Percentiles rank a stretch among this genome's conserved stretches.
Evolutionary conservation across 2,329 filamentous ascomycete genomes (phyloP).

Genomic region (Monosporascus sp.): DNA sequence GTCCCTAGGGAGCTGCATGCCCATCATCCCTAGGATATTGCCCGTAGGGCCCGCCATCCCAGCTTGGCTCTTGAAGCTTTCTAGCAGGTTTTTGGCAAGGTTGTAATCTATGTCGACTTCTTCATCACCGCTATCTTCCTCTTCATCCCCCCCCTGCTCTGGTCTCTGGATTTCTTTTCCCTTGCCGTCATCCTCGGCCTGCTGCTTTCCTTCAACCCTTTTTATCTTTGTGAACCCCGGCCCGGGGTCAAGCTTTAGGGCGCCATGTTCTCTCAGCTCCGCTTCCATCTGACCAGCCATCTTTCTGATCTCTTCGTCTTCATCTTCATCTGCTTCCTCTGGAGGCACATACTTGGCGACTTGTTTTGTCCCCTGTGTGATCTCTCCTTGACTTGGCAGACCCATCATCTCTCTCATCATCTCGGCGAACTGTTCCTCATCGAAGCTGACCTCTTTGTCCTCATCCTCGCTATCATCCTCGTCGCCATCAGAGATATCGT

Average conservation of each 20-base stretch:
- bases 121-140: slow-evolving; percentile 46
- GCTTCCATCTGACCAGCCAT: slow-evolving; percentile 66
- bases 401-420: slow-evolving; percentile 96
- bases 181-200: slow-evolving; percentile 12
- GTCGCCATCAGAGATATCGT: slow-evolving; percentile 45
- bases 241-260: slow-evolving; percentile 48
- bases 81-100: slow-evolving; percentile 81
- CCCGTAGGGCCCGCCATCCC: slow-evolving; percentile 81
- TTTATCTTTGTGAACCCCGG: slow-evolving; percentile 20
- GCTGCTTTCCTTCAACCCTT: slow-evolving; percentile 23
- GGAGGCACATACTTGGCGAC: slow-evolving; percentile 3
- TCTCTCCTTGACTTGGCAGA: slow-evolving; percentile 30
- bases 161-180: slow-evolving; percentile 7
- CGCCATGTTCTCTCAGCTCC: slow-evolving; percentile 65
- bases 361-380: slow-evolving; percentile 1
- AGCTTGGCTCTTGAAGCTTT: slow-evolving; percentile 86
- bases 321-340: slow-evolving; percentile 27
- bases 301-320: slow-evolving; percentile 56
- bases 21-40: slow-evolving; percentile 84
- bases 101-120: slow-evolving; percentile 79
- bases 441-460: slow-evolving; percentile 71
- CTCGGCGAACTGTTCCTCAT: slow-evolving; percentile 75
- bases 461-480: slow-evolving; percentile 56
- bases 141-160: slow-evolving; percentile 34
- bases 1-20: slow-evolving; percentile 73